Percentiles rank a stretch among this genome's conserved stretches.
These are phyloP conservation scores for Penicillium fimorum DNA, from an alignment of 495 filamentous ascomycete genomes.

Conservation along the genomic window DNA sequence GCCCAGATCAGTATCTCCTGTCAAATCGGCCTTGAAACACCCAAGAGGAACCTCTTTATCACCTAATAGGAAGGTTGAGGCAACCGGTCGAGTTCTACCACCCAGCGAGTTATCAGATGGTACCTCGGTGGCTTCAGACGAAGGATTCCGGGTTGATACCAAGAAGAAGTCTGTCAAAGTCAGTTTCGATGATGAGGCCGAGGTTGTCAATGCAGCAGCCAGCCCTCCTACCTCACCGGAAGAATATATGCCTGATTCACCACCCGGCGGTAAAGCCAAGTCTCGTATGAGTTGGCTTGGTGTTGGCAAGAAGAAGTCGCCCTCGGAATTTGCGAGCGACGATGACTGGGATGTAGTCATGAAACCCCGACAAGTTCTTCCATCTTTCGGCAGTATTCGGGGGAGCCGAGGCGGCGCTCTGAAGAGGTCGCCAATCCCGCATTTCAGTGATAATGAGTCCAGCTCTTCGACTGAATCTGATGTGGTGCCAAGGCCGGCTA, in stretches of 20 bases:
- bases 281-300: conserved; percentile 55
- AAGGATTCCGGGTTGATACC: conserved; percentile 43
- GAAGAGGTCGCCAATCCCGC: conserved; percentile 17
- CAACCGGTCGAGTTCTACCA: conserved; percentile 29
- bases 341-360: conserved; percentile 65
- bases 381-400: conserved; percentile 81
- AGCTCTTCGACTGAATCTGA: conserved; percentile 35
- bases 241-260: conserved; percentile 49
- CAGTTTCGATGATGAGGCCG: conserved; percentile 78
- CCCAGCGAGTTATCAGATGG: conserved; percentile 61
- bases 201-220: conserved; percentile 60
- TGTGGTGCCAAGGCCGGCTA: conserved; percentile 14
- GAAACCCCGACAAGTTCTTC: conserved; percentile 72
- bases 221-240: conserved; percentile 50
- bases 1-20: conserved; percentile 76
- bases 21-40: conserved; percentile 82
- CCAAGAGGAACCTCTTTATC: conserved; percentile 54
- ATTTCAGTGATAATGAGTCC: conserved; percentile 41
- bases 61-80: conserved; percentile 34
- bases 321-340: conserved; percentile 38
- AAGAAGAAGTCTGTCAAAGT: conserved; percentile 74
- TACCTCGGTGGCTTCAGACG: conserved; percentile 59
- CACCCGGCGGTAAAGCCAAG: conserved; percentile 46
- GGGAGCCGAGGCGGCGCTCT: conserved; percentile 34
- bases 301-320: conserved; percentile 46